A percentile compares a stretch with the other conserved stretches of the same genome.
phyloP scores from a whole-genome alignment of 2,329 filamentous ascomycete species.

The Drechmeria coniospora region DNA sequence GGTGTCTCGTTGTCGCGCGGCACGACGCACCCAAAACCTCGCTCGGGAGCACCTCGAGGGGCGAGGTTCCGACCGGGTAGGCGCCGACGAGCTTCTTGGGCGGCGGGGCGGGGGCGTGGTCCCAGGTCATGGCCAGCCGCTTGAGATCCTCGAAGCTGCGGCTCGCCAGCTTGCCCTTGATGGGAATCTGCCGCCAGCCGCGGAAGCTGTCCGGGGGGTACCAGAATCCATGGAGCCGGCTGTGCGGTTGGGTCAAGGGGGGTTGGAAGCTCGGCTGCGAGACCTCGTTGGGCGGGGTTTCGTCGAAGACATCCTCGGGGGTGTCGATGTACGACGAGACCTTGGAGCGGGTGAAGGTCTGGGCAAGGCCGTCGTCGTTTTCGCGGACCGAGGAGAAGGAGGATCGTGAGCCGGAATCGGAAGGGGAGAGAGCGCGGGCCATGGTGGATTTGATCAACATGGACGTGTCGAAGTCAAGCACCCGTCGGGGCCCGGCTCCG shows the following conservation, averaged over 20 bases:
- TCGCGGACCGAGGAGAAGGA: conserved; percentile 50
- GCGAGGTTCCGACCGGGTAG: conserved; percentile 31
- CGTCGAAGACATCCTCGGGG: conserved; percentile 36
- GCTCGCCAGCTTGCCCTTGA: conserved; percentile 43
- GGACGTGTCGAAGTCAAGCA: conserved; percentile 18
- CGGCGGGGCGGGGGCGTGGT: conserved; percentile 20
- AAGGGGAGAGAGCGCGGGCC: conserved; percentile 21
- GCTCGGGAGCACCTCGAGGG: conserved; percentile 51
- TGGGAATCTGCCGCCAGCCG: conserved; percentile 47
- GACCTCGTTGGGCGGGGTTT: conserved; percentile 27
- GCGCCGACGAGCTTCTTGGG: conserved; percentile 14
- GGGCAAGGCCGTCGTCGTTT: conserved; percentile 40
- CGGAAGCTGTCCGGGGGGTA: conserved; percentile 41
- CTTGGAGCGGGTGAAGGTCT: conserved; percentile 49
- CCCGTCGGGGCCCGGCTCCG: conserved; percentile 12
- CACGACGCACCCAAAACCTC: conserved; percentile 53
- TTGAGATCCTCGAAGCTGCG: conserved; percentile 46
- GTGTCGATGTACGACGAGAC: conserved; percentile 39
- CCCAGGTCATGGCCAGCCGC: conserved; percentile 39
- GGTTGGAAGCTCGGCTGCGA: conserved; percentile 31
- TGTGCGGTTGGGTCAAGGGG: conserved; percentile 38
- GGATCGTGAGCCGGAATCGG: conserved; percentile 28
- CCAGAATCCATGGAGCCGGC: conserved; percentile 42
- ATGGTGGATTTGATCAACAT: conserved; percentile 21
- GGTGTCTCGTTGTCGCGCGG: too few relatives aligned